These are phyloP conservation scores for Glomus cerebriforme DNA, from an alignment of 192 early-diverging fungal genomes.

Conservation along the genomic window DNA sequence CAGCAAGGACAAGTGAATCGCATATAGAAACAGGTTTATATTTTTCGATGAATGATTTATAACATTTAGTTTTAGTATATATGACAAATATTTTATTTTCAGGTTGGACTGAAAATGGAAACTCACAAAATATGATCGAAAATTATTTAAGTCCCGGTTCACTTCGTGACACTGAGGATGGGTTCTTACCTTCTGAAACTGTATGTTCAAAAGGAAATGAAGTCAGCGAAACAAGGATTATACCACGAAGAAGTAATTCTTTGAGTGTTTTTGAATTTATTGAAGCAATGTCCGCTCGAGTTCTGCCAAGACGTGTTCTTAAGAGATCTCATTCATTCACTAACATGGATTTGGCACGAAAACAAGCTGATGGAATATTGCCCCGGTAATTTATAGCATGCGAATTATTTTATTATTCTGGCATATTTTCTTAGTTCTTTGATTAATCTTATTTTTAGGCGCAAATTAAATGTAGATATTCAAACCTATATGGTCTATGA, in stretches of 20 bases:
- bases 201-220: not conserved
- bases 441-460: not conserved
- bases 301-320: not conserved
- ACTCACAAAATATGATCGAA: not conserved
- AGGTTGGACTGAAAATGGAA: not conserved
- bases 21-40: not conserved
- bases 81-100: not conserved
- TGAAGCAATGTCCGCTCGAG: not conserved
- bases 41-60: not conserved
- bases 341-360: not conserved
- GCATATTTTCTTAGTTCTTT: not conserved
- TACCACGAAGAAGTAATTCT: not conserved
- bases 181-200: not conserved
- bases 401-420: not conserved
- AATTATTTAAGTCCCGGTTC: not conserved
- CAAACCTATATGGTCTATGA: constrained; percentile 44
- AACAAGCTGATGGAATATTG: not conserved
- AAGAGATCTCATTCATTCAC: not conserved
- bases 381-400: not conserved
- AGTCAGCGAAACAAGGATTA: not conserved
- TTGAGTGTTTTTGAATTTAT: not conserved
- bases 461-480: constrained; percentile 32
- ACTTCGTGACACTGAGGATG: not conserved
- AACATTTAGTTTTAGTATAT: not conserved
- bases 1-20: too few species aligned